Percentiles rank a stretch among this genome's conserved stretches.
phyloP scores from a whole-genome alignment of 331 rosid species.

The Telfairia occidentalis region DNA sequence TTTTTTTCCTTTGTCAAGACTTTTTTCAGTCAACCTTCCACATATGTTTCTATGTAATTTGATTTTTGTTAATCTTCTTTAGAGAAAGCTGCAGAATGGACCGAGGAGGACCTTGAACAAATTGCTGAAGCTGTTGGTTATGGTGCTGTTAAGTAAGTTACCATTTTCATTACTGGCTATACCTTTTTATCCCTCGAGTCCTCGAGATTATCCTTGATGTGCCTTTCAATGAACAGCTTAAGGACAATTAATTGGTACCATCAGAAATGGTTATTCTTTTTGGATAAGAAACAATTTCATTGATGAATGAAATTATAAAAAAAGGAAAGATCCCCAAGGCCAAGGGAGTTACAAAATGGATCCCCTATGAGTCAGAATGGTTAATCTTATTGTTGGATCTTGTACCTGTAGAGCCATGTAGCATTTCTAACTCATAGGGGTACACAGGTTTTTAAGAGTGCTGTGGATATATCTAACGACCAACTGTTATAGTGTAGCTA shows the following conservation, averaged over 20 bases:
- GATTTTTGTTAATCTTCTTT: neutral
- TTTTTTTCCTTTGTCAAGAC: neutral
- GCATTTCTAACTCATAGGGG: neutral
- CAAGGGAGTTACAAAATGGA: too few species aligned
- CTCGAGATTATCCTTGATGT: neutral
- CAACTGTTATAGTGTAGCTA: neutral
- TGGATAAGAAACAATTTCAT: too few species aligned
- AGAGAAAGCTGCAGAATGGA: constrained; percentile 59
- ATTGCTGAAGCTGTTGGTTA: constrained; percentile 76
- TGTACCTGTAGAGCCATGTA: neutral
- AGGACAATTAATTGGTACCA: neutral
- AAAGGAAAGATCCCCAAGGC: too few species aligned
- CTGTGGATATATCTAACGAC: neutral
- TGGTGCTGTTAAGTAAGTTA: constrained; percentile 84
- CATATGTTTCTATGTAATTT: neutral
- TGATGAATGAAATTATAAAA: too few species aligned
- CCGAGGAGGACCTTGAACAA: constrained; percentile 61
- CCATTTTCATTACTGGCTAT: constrained; percentile 3
- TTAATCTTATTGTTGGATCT: too few species aligned
- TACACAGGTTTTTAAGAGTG: neutral
- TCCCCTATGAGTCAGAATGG: too few species aligned
- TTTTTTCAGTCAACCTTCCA: neutral
- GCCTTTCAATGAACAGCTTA: neutral
- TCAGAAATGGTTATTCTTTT: too few species aligned
- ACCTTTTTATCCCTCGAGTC: neutral